A percentile compares a stretch with the other conserved stretches of the same genome.
phyloP scores from a whole-genome alignment of 257 asterid genomes.

The Craterostigma plantagineum region DNA sequence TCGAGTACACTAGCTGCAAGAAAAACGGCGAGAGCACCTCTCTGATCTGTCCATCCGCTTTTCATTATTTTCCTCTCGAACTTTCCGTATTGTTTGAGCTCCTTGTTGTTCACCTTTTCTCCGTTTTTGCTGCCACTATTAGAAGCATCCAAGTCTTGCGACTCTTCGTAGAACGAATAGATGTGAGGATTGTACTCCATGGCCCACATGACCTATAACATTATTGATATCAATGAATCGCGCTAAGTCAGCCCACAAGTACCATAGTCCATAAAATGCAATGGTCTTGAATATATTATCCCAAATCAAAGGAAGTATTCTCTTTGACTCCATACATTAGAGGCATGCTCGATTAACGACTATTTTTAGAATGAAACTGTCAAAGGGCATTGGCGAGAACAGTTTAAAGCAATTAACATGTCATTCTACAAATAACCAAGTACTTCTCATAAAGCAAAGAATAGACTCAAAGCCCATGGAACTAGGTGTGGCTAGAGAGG shows the following conservation, averaged over 20 bases:
- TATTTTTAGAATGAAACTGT: not conserved
- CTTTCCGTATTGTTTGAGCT: constrained; percentile 66
- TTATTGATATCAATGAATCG: too few relatives aligned
- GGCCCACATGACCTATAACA: constrained; percentile 88
- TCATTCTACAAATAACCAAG: too few relatives aligned
- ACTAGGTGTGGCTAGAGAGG: too few relatives aligned
- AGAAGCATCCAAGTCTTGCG: constrained; percentile 17
- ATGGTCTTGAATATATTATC: too few relatives aligned
- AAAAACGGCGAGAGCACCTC: constrained; percentile 67
- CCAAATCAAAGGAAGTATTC: too few relatives aligned
- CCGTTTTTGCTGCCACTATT: constrained; percentile 15
- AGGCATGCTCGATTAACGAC: not conserved
- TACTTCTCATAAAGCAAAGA: too few relatives aligned
- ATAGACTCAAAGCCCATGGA: too few relatives aligned
- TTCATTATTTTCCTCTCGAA: constrained; percentile 63
- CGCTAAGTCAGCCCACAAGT: too few relatives aligned
- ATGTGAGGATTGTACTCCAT: constrained; percentile 88
- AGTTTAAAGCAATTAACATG: not conserved
- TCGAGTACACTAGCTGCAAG: constrained; percentile 90
- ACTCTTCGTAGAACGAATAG: constrained; percentile 43
- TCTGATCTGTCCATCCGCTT: constrained; percentile 64
- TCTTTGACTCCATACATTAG: too few relatives aligned
- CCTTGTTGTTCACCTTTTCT: constrained; percentile 25
- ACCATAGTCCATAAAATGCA: not conserved
- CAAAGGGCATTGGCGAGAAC: not conserved